Percentiles rank a stretch among this genome's conserved stretches.
Evolutionary conservation across 257 asterid genomes (phyloP).

Genomic region (Ocimum tenuiflorum): DNA sequence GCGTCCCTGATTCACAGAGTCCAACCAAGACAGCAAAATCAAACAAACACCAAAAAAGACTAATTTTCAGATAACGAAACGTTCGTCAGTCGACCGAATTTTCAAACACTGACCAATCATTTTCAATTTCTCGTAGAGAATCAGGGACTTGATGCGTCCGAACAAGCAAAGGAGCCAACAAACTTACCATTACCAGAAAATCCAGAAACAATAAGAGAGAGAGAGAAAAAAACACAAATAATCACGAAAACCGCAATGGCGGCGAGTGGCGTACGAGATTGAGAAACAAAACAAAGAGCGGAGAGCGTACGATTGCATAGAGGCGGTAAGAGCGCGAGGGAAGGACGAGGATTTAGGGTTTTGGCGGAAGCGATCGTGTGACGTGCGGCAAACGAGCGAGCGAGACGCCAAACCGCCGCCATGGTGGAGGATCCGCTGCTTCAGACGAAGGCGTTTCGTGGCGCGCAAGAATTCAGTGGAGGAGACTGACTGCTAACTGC

Average conservation of each 20-base stretch:
- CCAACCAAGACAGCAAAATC: background rate
- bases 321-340: constrained; percentile 18
- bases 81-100: background rate
- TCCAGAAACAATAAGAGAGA: too few species aligned
- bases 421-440: constrained; percentile 17
- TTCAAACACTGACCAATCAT: background rate
- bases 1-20: background rate
- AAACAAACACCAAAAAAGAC: background rate
- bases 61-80: background rate
- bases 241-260: background rate
- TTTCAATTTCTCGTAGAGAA: background rate
- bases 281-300: background rate
- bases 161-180: background rate
- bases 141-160: background rate
- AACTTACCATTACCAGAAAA: background rate
- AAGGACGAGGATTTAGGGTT: constrained; percentile 43
- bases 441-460: constrained; percentile 19
- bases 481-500: background rate
- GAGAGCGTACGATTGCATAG: constrained; percentile 32
- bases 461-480: constrained; percentile 22
- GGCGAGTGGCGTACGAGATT: background rate
- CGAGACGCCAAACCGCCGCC: constrained; percentile 53
- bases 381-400: constrained; percentile 26
- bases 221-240: background rate
- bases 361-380: constrained; percentile 35